These are phyloP conservation scores for Fusarium mundagurra DNA, from an alignment of 2,329 filamentous ascomycete species.

Conservation along the genomic window DNA sequence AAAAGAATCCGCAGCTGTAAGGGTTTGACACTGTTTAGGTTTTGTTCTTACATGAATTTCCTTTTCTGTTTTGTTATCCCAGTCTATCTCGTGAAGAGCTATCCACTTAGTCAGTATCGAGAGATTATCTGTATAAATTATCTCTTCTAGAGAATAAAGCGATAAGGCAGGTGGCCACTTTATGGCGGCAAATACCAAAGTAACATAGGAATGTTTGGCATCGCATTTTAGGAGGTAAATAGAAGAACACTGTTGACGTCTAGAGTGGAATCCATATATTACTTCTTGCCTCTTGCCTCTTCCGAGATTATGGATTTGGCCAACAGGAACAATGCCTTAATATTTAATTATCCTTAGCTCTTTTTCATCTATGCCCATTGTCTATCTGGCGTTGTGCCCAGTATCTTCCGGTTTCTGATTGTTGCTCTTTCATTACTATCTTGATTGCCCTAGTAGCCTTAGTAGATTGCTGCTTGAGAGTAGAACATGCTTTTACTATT, in stretches of 20 bases:
- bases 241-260: background rate
- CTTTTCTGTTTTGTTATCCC: background rate
- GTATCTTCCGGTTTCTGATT: too few relatives aligned
- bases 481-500: too few relatives aligned
- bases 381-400: too few relatives aligned
- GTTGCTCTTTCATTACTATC: too few relatives aligned
- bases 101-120: background rate
- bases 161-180: background rate
- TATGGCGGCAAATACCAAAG: background rate
- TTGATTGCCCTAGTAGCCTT: too few relatives aligned
- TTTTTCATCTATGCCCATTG: too few relatives aligned
- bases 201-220: background rate
- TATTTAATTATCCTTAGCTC: too few relatives aligned
- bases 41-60: background rate
- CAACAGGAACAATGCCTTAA: conserved; percentile 32
- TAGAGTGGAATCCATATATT: background rate
- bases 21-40: background rate
- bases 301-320: background rate
- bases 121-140: background rate
- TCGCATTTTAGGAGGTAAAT: background rate
- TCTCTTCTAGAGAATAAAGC: background rate
- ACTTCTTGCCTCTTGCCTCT: background rate
- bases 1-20: background rate
- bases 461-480: too few relatives aligned
- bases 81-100: background rate